Percentiles rank a stretch among this genome's conserved stretches.
These are phyloP conservation scores for Calocera viscosa DNA, from an alignment of 768 basidiomycete species.

Conservation along the genomic window DNA sequence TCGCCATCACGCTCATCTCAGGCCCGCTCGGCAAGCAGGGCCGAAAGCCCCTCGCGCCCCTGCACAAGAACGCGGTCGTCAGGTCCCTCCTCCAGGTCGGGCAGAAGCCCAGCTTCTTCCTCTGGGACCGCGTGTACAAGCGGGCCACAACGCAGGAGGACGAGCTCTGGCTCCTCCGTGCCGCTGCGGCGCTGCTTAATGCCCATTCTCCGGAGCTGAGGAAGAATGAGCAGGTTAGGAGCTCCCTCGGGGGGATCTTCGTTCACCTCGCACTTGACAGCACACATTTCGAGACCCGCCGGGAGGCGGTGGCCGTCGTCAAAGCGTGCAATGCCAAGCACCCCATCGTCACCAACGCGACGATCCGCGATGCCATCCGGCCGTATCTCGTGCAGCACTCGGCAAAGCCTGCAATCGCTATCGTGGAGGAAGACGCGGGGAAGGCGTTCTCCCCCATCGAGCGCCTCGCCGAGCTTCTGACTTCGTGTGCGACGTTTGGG, in stretches of 20 bases:
- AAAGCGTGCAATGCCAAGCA: constrained; percentile 28
- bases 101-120: constrained; percentile 69
- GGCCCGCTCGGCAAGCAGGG: constrained; percentile 35
- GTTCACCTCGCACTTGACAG: constrained; percentile 57
- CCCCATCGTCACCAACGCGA: constrained; percentile 39
- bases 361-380: constrained; percentile 50
- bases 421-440: constrained; percentile 32
- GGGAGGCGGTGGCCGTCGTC: constrained; percentile 36
- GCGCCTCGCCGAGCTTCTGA: constrained; percentile 41
- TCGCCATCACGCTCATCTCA: constrained; percentile 55
- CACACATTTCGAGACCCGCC: constrained; percentile 41
- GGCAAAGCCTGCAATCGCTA: constrained; percentile 18
- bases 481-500: constrained; percentile 38
- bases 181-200: constrained; percentile 39
- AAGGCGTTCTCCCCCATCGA: constrained; percentile 31
- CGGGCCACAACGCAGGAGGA: constrained; percentile 50
- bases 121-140: constrained; percentile 79
- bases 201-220: constrained; percentile 39
- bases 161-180: constrained; percentile 64
- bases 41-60: background rate
- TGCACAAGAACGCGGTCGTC: constrained; percentile 16
- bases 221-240: constrained; percentile 47
- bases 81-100: constrained; percentile 25
- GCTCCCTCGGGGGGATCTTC: constrained; percentile 51
- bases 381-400: constrained; percentile 34